Conservation (phyloP, 108 stramenopile species). For the Pseudonitzschia multiseries region DNA sequence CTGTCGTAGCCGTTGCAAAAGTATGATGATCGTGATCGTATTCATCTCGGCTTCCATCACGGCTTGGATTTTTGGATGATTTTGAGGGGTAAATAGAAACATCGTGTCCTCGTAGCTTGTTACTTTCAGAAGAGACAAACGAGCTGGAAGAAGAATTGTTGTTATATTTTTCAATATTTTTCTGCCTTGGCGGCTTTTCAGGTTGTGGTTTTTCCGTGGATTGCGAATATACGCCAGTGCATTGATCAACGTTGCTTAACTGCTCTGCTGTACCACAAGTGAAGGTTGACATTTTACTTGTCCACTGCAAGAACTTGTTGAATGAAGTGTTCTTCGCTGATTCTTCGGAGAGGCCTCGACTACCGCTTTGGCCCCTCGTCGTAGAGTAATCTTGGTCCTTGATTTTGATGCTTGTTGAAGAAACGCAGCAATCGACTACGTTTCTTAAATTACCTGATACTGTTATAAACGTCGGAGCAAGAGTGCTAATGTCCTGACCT, state of each 20-base stretch:
- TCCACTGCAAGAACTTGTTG: conserved; percentile 49
- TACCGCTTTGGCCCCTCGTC: conserved; percentile 41
- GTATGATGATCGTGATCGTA: conserved; percentile 55
- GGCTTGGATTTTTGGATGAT: conserved; percentile 15
- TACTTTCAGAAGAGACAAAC: conserved; percentile 3
- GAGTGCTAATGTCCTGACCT: conserved; percentile 4
- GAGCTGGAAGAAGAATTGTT: conserved; percentile 9
- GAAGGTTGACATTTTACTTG: conserved; percentile 49
- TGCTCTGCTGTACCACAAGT: conserved; percentile 37
- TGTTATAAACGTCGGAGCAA: conserved; percentile 17
- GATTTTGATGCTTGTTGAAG: conserved; percentile 34
- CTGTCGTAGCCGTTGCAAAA: conserved; percentile 55
- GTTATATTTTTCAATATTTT: conserved; percentile 4
- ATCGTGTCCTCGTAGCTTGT: conserved; percentile 22
- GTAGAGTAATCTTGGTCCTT: conserved; percentile 35
- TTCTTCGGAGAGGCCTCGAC: conserved; percentile 40
- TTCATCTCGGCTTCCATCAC: conserved; percentile 36
- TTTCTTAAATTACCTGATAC: conserved; percentile 29
- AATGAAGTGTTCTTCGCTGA: conserved; percentile 22
- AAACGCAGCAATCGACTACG: conserved; percentile 36
- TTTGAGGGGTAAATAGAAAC: conserved; percentile 28
- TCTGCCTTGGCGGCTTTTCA: conserved; percentile 35
- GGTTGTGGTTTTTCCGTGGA: conserved; percentile 27
- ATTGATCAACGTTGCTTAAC: conserved; percentile 27
- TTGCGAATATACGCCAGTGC: neutral